Conservation (phyloP, 352 stramenopile genomes). For the Blastocystis sp. region DNA sequence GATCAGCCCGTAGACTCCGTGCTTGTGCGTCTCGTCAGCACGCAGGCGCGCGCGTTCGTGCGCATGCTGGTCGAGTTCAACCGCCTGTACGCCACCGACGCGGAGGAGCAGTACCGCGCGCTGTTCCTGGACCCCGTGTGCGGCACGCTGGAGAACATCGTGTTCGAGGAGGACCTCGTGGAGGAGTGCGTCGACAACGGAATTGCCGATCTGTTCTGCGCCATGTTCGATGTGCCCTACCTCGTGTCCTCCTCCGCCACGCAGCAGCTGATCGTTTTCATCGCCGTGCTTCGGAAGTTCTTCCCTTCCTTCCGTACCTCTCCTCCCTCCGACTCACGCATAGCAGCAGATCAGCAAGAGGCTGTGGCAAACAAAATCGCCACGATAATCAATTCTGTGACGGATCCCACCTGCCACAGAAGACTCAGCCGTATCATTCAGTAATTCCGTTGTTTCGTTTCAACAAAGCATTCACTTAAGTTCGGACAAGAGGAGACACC, state of each 20-base stretch:
- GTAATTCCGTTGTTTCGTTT: slow-evolving; percentile 12
- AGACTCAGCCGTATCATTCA: slow-evolving; percentile 23
- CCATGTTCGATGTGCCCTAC: neutral
- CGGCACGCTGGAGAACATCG: slow-evolving; percentile 20
- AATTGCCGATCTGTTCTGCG: neutral
- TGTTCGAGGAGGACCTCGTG: slow-evolving; percentile 9
- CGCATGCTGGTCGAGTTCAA: neutral
- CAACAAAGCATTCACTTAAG: neutral
- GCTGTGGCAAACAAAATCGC: neutral
- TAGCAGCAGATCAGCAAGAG: neutral
- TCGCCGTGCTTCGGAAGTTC: slow-evolving; percentile 10
- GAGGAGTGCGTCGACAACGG: neutral
- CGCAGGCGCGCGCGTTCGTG: slow-evolving; percentile 5
- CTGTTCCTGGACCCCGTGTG: slow-evolving; percentile 7
- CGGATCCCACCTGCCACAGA: slow-evolving; percentile 54
- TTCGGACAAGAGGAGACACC: slow-evolving; percentile 37
- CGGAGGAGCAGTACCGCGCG: slow-evolving; percentile 13
- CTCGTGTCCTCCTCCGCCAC: neutral
- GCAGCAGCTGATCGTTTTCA: slow-evolving; percentile 1
- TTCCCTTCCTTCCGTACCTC: neutral
- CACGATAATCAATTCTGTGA: neutral
- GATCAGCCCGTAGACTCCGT: neutral
- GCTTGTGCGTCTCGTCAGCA: neutral
- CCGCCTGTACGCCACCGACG: neutral
- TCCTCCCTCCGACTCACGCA: neutral